A percentile compares a stretch with the other conserved stretches of the same genome.
phyloP scores from a whole-genome alignment of 441 rosid species.

The Theobroma grandiflorum region DNA sequence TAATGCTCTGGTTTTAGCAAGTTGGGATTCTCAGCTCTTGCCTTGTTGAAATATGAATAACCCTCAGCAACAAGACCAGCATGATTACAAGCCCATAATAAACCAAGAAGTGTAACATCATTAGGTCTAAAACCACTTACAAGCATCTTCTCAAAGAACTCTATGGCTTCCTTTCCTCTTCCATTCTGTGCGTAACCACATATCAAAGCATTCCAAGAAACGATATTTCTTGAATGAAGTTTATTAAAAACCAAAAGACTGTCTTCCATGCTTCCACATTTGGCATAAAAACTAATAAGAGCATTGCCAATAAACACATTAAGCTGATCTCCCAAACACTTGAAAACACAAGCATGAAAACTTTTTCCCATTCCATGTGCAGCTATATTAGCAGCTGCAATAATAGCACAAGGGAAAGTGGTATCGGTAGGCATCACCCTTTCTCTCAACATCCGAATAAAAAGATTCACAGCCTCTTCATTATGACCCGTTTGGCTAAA shows the following conservation, averaged over 20 bases:
- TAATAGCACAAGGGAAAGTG: constrained; percentile 62
- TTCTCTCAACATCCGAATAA: constrained; percentile 69
- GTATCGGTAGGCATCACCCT: constrained; percentile 61
- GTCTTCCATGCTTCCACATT: constrained; percentile 82
- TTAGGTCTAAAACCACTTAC: constrained; percentile 57
- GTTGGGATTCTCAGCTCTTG: constrained; percentile 41
- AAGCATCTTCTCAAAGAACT: constrained; percentile 56
- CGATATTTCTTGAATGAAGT: constrained; percentile 48
- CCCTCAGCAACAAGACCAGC: constrained; percentile 78
- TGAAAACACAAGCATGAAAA: constrained; percentile 71
- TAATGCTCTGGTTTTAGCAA: constrained; percentile 67
- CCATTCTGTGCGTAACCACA: constrained; percentile 88
- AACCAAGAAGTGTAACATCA: constrained; percentile 68
- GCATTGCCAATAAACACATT: constrained; percentile 64
- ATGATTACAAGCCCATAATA: constrained; percentile 82
- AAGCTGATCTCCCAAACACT: constrained; percentile 47
- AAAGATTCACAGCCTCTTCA: constrained; percentile 78
- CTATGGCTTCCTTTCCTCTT: constrained; percentile 69
- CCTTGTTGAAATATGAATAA: constrained; percentile 60
- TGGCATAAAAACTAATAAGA: constrained; percentile 76
- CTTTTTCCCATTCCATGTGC: constrained; percentile 72
- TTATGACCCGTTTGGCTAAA: constrained; percentile 74
- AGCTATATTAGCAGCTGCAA: constrained; percentile 71
- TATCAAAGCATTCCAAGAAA: constrained; percentile 81
- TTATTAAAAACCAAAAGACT: constrained; percentile 58